Evolutionary conservation across 495 filamentous ascomycete genomes (phyloP).

Genomic region (Penicillium antarcticum): DNA sequence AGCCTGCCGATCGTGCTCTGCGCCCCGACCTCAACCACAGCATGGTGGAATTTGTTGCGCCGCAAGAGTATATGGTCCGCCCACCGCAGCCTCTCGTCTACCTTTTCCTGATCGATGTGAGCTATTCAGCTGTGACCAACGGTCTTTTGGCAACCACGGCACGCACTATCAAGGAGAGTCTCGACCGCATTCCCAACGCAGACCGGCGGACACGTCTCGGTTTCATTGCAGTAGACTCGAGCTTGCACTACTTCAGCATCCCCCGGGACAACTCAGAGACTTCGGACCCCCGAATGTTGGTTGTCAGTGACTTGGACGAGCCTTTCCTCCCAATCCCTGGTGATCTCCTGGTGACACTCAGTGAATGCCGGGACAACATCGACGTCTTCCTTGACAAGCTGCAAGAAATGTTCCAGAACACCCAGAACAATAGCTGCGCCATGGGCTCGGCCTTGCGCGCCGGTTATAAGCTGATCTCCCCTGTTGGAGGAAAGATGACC

Average conservation of each 20-base stretch:
- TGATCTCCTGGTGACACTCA: constrained; percentile 87
- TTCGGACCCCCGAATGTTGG: constrained; percentile 83
- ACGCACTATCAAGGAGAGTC: constrained; percentile 88
- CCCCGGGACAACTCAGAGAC: constrained; percentile 82
- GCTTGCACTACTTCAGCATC: constrained; percentile 92
- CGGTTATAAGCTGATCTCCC: constrained; percentile 91
- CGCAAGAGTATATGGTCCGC: constrained; percentile 99
- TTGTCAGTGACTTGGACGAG: constrained; percentile 94
- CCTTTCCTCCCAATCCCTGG: constrained; percentile 93
- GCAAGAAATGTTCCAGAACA: constrained; percentile 95
- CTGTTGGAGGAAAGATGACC: constrained; percentile 89
- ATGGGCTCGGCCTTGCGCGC: constrained; percentile 92
- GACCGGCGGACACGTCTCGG: constrained; percentile 88
- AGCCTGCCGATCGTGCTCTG: constrained; percentile 84
- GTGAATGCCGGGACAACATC: constrained; percentile 84
- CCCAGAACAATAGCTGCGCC: constrained; percentile 77
- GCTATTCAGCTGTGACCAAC: constrained; percentile 83
- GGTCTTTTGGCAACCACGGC: constrained; percentile 94
- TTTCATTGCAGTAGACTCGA: constrained; percentile 94
- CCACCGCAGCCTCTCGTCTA: constrained; percentile 98
- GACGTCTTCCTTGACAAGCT: constrained; percentile 88
- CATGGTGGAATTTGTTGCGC: constrained; percentile 94
- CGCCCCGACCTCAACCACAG: constrained; percentile 88
- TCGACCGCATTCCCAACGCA: constrained; percentile 95
- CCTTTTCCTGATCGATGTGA: constrained; percentile 95